Evolutionary conservation across 495 filamentous ascomycete species (phyloP), one percentile per base, ranked within the genome.

Genomic region (Aspergillus diversus): DNA sequence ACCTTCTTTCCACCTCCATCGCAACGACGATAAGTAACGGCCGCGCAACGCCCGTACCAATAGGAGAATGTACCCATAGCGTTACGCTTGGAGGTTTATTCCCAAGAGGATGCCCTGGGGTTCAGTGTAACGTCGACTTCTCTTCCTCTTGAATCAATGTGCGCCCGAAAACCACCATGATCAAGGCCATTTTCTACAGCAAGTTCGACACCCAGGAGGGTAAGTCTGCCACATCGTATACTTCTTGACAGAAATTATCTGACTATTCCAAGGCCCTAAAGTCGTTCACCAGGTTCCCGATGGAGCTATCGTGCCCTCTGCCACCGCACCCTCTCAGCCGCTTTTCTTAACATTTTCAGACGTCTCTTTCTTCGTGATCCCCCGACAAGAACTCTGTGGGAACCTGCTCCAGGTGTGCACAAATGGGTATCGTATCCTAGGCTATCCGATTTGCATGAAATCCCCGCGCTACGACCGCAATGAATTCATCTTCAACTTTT

Each of bases 401-500:
- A 91, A 92, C 61, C 71, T 83, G 48, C 85, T 97, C 50, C 92
- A 92, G 31, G 86, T 96, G 42, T 88, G 85, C 75, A 87, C 87
- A 16, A 86, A 87, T 73, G 87, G 88, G 52, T 90, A 92, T 74
- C 89, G 90, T 55, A 87, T 98, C 57, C 84, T 98, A 27, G 91
- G 92, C 9, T 92, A 93, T 68, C 95, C 95, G 1, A 89, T 98
- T 39, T 93, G 91, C 73, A 92, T 97, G 75, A 85, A 84, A 7
- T 85, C 89, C 49, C 79, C 82, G 32, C 83, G 83, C 49, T 94
- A 99, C 72, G 83, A 89, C 58, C 90, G 95, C 56, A 99, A 98
- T 76, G 90, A 97, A 72, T 97, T 96, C 77, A 96, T 97, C 71
- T 99, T 98, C 85, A 98, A 97, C 72, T 97, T 98, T 67, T 91